These are phyloP conservation scores for Salpingoeca rosetta DNA, from an alignment of 78 protist genomes.

Conservation along the genomic window DNA sequence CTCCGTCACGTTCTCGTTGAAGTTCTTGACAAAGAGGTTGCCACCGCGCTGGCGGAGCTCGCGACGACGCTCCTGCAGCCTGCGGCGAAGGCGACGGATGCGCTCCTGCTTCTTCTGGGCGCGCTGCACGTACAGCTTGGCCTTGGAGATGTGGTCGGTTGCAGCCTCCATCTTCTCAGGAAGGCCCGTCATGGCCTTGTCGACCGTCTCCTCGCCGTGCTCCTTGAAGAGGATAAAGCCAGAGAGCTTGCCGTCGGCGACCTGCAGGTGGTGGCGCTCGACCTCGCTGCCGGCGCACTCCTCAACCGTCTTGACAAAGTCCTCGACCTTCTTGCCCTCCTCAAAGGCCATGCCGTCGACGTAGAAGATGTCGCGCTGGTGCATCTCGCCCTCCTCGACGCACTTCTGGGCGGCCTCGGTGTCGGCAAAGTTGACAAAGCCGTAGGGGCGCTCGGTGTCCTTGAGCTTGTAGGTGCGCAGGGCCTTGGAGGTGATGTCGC, in stretches of 20 bases:
- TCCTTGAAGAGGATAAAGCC: conserved; percentile 95
- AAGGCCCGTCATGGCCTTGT: conserved; percentile 71
- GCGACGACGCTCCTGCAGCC: conserved; percentile 46
- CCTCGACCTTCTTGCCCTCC: conserved; percentile 76
- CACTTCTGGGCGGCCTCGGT: conserved; percentile 28
- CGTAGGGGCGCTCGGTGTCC: conserved; percentile 88
- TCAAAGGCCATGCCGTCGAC: conserved; percentile 70
- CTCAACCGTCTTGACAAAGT: no score
- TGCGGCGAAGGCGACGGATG: conserved; percentile 53
- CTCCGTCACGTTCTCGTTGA: conserved; percentile 82
- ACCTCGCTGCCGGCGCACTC: background rate
- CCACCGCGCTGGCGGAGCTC: conserved; percentile 57
- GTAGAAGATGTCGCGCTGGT: conserved; percentile 72
- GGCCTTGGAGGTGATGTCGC: conserved; percentile 78
- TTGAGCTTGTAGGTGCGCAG: conserved; percentile 79
- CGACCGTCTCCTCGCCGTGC: conserved; percentile 83
- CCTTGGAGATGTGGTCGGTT: no score
- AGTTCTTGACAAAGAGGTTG: conserved; percentile 94
- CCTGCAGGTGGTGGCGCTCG: background rate
- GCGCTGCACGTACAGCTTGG: conserved; percentile 62
- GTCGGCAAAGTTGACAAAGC: conserved; percentile 92
- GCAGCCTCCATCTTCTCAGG: no score
- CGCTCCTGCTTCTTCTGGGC: conserved; percentile 86
- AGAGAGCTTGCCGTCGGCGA: conserved; percentile 46
- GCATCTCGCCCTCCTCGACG: background rate